Base-by-base conservation (phyloP, 2,329 filamentous ascomycete genomes). In the Monosporascus sp. region DNA sequence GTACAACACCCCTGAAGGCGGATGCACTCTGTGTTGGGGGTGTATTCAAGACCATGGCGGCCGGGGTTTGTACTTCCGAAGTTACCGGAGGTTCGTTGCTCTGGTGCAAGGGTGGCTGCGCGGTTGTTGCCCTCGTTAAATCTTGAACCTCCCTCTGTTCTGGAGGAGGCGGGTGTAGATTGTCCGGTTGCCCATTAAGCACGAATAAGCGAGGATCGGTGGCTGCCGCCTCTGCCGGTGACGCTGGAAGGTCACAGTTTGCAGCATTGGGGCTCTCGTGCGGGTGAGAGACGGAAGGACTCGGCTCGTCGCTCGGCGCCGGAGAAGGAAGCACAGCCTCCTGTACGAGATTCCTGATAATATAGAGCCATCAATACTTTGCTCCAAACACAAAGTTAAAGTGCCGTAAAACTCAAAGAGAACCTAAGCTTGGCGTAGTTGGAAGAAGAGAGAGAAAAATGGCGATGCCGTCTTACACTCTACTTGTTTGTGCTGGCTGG, bases 251-350 rank as follows among this genome's bases (percentile, higher is more conserved):
- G 57, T 65, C 61, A 65, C 63, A 54, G 58, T 60, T 45, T 22
- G 43, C 31, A 50, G 55, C 52, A 58, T 63, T 60, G 57, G 74
- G 64, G 61, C 70, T 71, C 54, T 72, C 65, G 63, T 61, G 55
- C 59, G 65, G 49, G 52, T 61, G 67, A 55, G 70, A 63, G 53
- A 69, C 55, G 56, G 66, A 66, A 24, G 79, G 79, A 61, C 79
- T 82, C 17, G 75, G 72, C 56, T 85, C 82, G 58, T 87, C 80
- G 64, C 82, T 87, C 11, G 81, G 78, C 14, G 83, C 78, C 35
- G 85, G 84, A 15, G 86, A 86, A 7, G 83, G 81, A 49, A 87
- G 74, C 20, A 80, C 72, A 37, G 69, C 60, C 54, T 65, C 58
- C 20, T 55, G 57, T 54, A 53, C 57, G 41, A 46, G 58, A 51